These are phyloP conservation scores for Eucalyptus curtisii DNA, from an alignment of 345 rosid species.

Conservation along the genomic window DNA sequence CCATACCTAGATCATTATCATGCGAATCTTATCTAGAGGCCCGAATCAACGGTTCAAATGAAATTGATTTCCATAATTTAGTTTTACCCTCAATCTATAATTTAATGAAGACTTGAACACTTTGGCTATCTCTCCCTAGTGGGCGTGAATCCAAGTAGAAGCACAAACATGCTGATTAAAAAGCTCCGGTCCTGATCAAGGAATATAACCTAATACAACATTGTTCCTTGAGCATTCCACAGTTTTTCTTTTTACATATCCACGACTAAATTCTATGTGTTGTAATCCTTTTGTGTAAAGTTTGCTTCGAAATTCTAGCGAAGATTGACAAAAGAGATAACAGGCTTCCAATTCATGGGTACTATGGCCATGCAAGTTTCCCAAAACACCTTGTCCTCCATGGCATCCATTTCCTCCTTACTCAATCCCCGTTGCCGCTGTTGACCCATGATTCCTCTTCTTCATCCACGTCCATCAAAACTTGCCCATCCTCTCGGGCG, in stretches of 20 bases:
- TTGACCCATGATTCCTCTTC: constrained; percentile 5
- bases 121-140: not conserved
- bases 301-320: no score
- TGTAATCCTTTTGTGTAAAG: no score
- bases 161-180: not conserved
- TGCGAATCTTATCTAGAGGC: not conserved
- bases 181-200: not conserved
- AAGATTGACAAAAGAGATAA: not conserved
- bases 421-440: not conserved
- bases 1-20: not conserved
- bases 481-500: not conserved
- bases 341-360: not conserved
- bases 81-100: not conserved
- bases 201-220: no score
- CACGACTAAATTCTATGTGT: no score
- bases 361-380: not conserved
- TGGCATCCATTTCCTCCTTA: constrained; percentile 22
- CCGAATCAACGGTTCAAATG: not conserved
- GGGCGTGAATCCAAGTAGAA: not conserved
- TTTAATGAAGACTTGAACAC: not conserved
- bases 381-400: not conserved
- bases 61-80: not conserved
- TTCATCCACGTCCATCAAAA: not conserved
- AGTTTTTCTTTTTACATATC: no score
- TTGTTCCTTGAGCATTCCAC: no score